phyloP scores from a whole-genome alignment of 2,329 filamentous ascomycete species.

The Colletotrichum liaoningense region DNA sequence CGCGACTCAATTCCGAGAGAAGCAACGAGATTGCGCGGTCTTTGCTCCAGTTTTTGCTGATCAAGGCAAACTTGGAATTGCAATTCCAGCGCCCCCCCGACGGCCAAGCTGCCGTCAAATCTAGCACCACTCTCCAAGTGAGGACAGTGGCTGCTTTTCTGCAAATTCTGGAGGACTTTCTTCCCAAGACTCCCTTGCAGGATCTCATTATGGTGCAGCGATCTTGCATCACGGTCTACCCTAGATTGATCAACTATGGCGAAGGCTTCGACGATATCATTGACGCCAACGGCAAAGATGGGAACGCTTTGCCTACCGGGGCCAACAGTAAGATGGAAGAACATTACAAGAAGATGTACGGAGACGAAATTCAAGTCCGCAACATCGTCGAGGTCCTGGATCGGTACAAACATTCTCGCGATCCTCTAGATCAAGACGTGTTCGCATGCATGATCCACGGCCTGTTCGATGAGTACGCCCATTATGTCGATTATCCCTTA shows the following conservation, averaged over 20 bases:
- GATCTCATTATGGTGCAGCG: conserved; percentile 86
- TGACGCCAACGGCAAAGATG: conserved; percentile 82
- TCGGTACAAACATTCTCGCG: conserved; percentile 87
- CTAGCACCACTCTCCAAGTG: conserved; percentile 82
- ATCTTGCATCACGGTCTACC: conserved; percentile 91
- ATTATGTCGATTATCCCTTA: conserved; percentile 95
- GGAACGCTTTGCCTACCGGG: conserved; percentile 82
- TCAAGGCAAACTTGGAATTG: conserved; percentile 86
- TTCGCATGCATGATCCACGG: conserved; percentile 99
- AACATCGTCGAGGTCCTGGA: conserved; percentile 87
- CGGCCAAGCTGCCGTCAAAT: conserved; percentile 63
- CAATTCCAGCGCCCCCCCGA: conserved; percentile 78
- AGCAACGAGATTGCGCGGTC: conserved; percentile 76
- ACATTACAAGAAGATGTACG: conserved; percentile 98
- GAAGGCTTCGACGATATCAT: conserved; percentile 94
- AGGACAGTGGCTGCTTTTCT: conserved; percentile 87
- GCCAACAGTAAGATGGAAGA: conserved; percentile 96
- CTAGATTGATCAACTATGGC: conserved; percentile 94
- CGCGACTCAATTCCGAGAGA: conserved; percentile 75
- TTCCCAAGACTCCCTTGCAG: conserved; percentile 68
- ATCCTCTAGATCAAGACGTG: conserved; percentile 88
- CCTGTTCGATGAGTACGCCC: conserved; percentile 95
- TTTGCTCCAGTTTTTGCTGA: conserved; percentile 82
- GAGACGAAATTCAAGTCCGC: conserved; percentile 86
- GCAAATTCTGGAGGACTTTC: conserved; percentile 79